Evolutionary conservation across 306 rosid genomes (phyloP), one percentile per base, ranked within the genome.

Genomic region (Senna tora): DNA sequence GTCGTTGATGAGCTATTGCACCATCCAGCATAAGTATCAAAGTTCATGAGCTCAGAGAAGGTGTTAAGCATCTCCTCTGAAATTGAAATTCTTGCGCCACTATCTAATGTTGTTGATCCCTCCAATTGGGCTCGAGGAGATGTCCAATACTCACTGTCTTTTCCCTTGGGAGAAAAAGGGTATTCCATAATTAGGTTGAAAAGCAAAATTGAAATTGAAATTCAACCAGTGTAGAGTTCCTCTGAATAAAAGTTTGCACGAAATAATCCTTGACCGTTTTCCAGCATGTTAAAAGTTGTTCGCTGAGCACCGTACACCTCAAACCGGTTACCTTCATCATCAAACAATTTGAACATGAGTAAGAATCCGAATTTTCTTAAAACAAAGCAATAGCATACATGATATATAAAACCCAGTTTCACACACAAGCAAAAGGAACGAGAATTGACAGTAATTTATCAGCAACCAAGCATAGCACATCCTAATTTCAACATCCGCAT

Each of bases 11-110:
- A 78, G 51, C 84, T 79, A 53, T 77, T 77, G 85, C 81, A 85
- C 95, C 96, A 89, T 51, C 92, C 97, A 16, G 95, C 90, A 75
- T 81, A 85, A 45, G 81, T 71, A 76, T 94, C 96, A 17, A 87
- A 84, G 72, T 81, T 86, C 86, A 91, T 75, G 25, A 95, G 78
- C 79, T 89, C 97, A 0, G 89, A 74, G 56, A 95, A 56, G 82
- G 69, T 86, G 73, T 33, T 74, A 60, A 83, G 77, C 76, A 80
- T 63, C 28, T 91, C 96, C 53, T 91, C 97, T 7, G 82, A 75
- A 42, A 73, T 57, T 25, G 65, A 19, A 74, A 63, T 82, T 73
- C 81, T 83, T 74, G 72, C 66, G 64, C 80, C 91, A 64, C 49
- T 84, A 13, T 83, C 96, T 22, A 82, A 63, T 2, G 85, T 45